Percentiles rank a stretch among this genome's conserved stretches.
Conservation (phyloP, 805 yeast species). For the Ogataea dorogensis region DNA sequence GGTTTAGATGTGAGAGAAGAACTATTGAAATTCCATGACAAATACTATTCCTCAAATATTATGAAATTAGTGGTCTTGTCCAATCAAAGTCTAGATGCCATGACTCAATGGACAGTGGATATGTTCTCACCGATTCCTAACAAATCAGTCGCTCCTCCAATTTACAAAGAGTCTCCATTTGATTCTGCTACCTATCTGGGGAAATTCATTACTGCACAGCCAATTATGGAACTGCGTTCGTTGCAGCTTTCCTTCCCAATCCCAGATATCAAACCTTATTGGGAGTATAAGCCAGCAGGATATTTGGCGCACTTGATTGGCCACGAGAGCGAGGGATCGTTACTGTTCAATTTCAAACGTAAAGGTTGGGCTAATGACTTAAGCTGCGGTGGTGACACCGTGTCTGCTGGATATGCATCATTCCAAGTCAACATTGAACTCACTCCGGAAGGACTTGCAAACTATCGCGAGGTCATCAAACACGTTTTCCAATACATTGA, state of each 20-base stretch:
- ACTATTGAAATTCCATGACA: conserved; percentile 68
- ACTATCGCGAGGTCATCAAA: conserved; percentile 60
- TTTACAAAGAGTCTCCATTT: conserved; percentile 46
- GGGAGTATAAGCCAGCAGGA: conserved; percentile 68
- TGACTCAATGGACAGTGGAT: conserved; percentile 68
- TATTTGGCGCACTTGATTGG: conserved; percentile 83
- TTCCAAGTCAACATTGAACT: conserved; percentile 74
- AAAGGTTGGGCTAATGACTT: conserved; percentile 79
- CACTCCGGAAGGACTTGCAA: conserved; percentile 65
- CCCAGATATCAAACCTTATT: conserved; percentile 68
- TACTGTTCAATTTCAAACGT: conserved; percentile 64
- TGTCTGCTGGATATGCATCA: conserved; percentile 64
- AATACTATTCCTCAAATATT: conserved; percentile 77
- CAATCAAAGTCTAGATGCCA: conserved; percentile 68
- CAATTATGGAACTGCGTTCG: conserved; percentile 76
- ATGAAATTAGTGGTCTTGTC: conserved; percentile 89
- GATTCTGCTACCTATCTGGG: conserved; percentile 48
- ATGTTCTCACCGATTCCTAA: conserved; percentile 66
- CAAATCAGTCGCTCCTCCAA: conserved; percentile 41
- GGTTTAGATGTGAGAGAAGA: conserved; percentile 80
- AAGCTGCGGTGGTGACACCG: conserved; percentile 66
- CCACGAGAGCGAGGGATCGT: conserved; percentile 88
- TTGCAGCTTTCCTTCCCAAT: conserved; percentile 67
- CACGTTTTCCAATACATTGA: conserved; percentile 71
- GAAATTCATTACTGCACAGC: conserved; percentile 63